These are phyloP conservation scores for Lotmaria passim DNA, from an alignment of 208 protist genomes.

Conservation along the genomic window DNA sequence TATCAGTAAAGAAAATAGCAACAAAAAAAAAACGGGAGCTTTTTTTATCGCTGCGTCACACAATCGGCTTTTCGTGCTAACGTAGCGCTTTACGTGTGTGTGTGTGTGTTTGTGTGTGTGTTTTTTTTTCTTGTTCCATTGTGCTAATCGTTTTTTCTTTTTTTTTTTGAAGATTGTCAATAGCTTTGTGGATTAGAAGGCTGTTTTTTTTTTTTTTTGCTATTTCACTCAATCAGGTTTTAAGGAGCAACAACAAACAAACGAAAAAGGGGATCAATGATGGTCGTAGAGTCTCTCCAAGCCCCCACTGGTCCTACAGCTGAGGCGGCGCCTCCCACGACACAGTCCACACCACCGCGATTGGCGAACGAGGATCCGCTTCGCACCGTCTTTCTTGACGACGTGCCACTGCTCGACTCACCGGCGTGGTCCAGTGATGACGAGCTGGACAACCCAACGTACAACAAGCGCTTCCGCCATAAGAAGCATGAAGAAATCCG, in stretches of 20 bases:
- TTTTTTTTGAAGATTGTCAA: background rate
- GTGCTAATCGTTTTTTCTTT: constrained; percentile 1
- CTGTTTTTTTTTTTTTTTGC: background rate
- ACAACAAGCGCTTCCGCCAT: constrained; percentile 49
- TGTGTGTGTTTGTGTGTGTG: too few species aligned
- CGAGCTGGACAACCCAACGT: constrained; percentile 53
- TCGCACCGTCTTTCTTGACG: constrained; percentile 22
- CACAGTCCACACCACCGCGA: background rate
- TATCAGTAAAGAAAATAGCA: background rate
- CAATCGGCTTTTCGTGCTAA: too few species aligned
- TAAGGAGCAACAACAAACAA: background rate
- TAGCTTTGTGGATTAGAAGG: too few species aligned
- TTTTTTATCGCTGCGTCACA: background rate
- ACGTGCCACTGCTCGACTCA: constrained; percentile 44
- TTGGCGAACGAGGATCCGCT: background rate
- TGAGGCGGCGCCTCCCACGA: background rate
- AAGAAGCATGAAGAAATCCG: constrained; percentile 40
- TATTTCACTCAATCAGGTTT: background rate
- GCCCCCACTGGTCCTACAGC: too few species aligned
- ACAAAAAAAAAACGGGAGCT: background rate
- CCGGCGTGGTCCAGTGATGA: constrained; percentile 57
- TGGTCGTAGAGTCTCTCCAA: too few species aligned
- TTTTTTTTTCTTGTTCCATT: background rate
- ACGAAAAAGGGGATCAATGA: too few species aligned
- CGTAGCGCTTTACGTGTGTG: too few species aligned